Conservation (phyloP, 2,329 filamentous ascomycete genomes). For the Diplodia scrobiculata region DNA sequence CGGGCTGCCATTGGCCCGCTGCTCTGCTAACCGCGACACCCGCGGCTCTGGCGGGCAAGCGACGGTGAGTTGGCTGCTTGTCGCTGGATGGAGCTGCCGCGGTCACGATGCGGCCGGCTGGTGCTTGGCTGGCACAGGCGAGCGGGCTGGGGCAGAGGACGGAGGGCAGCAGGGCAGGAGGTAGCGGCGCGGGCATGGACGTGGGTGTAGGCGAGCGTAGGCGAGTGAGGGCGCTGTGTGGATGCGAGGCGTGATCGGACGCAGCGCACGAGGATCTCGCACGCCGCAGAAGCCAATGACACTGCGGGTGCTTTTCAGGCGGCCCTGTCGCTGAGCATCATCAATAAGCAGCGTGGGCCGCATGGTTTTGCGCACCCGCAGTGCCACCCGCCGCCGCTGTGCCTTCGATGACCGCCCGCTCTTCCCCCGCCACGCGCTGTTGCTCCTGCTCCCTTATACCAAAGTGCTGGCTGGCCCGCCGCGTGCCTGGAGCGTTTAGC, state of each 20-base stretch:
- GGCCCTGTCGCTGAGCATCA: conserved; percentile 2
- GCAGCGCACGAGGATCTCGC: conserved; percentile 23
- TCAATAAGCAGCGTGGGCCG: conserved; percentile 23
- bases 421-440: background rate
- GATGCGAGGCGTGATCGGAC: conserved; percentile 13
- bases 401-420: background rate
- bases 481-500: conserved; percentile 21
- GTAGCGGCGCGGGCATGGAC: background rate
- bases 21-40: conserved; percentile 17
- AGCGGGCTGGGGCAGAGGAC: background rate
- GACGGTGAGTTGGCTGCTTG: conserved; percentile 19
- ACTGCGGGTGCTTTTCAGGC: background rate
- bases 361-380: conserved; percentile 1
- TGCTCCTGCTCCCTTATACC: background rate
- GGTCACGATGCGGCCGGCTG: conserved; percentile 13
- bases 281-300: conserved; percentile 11
- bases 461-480: background rate
- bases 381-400: conserved; percentile 12
- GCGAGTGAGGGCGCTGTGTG: background rate
- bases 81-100: background rate
- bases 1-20: conserved; percentile 3
- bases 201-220: too few species aligned
- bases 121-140: background rate
- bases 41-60: conserved; percentile 12
- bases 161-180: background rate